Conservation (phyloP, 2,329 filamentous ascomycete species). For the Hypomyces perniciosus region DNA sequence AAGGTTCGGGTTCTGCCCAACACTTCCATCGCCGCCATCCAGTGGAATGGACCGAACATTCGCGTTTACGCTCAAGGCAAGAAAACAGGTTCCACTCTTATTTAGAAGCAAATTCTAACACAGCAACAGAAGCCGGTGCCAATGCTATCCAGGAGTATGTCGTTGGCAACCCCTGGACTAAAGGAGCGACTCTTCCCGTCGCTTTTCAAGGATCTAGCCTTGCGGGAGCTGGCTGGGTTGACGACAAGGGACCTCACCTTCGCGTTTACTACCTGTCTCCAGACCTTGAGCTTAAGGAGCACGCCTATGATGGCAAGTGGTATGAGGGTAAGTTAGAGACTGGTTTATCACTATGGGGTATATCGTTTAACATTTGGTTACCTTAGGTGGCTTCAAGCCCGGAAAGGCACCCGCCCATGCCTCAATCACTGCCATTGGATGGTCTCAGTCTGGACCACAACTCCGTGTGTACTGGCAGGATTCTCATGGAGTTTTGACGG, state of each 20-base stretch:
- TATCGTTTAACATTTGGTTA: background rate
- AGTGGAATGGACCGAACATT: background rate
- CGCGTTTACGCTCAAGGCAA: constrained; percentile 5
- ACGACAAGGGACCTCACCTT: background rate
- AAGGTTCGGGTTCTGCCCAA: background rate
- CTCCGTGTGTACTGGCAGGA: background rate
- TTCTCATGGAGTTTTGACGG: background rate
- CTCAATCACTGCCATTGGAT: constrained; percentile 1
- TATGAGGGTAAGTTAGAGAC: background rate
- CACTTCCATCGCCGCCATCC: constrained; percentile 2
- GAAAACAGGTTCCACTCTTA: background rate
- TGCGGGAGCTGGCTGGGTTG: background rate
- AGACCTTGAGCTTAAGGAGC: constrained; percentile 2
- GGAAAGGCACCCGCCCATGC: background rate
- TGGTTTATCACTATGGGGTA: background rate
- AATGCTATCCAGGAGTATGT: constrained; percentile 2
- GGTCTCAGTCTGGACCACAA: background rate
- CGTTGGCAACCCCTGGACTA: background rate
- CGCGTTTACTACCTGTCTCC: constrained; percentile 3
- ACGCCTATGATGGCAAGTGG: background rate
- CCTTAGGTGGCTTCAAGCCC: constrained; percentile 1
- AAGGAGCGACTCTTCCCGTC: constrained; percentile 1
- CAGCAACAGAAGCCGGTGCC: background rate
- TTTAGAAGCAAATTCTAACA: background rate
- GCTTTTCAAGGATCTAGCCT: constrained; percentile 1